phyloP scores from a whole-genome alignment of 1,284 basidiomycete genomes.

The Apiotrichum porosum region DNA sequence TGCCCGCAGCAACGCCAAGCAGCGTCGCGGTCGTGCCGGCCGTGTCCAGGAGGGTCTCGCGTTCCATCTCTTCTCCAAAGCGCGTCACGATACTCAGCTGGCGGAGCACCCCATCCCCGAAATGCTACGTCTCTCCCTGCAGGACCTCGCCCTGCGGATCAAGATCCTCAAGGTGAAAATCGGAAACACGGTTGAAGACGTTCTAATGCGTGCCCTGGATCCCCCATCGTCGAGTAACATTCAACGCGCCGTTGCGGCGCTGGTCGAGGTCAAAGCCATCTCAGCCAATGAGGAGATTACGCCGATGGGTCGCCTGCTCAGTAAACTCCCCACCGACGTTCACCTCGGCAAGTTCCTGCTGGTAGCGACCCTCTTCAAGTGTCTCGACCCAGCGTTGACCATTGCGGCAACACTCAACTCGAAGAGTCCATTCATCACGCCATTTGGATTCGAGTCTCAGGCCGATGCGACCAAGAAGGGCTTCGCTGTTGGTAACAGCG shows the following conservation, averaged over 20 bases:
- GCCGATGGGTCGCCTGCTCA: constrained; percentile 83
- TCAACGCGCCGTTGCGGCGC: constrained; percentile 80
- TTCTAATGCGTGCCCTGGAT: constrained; percentile 80
- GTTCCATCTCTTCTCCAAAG: constrained; percentile 92
- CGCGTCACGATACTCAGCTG: constrained; percentile 73
- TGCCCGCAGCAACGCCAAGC: constrained; percentile 87
- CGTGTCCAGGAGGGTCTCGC: constrained; percentile 87
- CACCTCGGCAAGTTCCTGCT: constrained; percentile 91
- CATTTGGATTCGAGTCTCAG: constrained; percentile 80
- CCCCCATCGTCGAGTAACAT: constrained; percentile 84
- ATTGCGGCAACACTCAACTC: constrained; percentile 90
- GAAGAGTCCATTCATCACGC: constrained; percentile 87
- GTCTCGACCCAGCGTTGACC: constrained; percentile 90
- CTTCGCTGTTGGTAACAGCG: constrained; percentile 84
- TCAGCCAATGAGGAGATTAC: constrained; percentile 88
- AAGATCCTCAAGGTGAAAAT: constrained; percentile 94
- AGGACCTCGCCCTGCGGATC: constrained; percentile 89
- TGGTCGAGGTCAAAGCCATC: constrained; percentile 81
- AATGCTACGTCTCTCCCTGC: constrained; percentile 89
- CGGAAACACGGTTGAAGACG: constrained; percentile 83
- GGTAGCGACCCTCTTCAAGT: constrained; percentile 77
- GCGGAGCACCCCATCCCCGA: constrained; percentile 90
- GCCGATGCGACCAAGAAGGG: constrained; percentile 77
- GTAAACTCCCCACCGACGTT: constrained; percentile 89
- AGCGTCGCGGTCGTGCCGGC: constrained; percentile 84